Conservation (phyloP, 2,329 filamentous ascomycete species). For the Pseudodiploospora longispora region DNA sequence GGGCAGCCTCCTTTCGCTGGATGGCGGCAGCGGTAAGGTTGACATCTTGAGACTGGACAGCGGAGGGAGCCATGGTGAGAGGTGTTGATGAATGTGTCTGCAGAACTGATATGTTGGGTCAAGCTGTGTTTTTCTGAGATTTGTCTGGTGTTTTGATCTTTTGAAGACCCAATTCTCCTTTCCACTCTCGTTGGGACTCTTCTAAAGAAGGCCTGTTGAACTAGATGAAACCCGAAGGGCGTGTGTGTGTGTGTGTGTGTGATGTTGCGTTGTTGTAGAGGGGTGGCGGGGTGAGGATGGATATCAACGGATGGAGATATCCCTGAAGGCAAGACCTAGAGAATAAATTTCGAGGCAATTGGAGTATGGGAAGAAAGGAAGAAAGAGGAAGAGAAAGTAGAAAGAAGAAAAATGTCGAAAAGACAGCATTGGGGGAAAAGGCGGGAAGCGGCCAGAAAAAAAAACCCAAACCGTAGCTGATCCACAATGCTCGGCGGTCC, state of each 20-base stretch:
- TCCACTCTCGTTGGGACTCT: too few relatives aligned
- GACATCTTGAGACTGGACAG: slow-evolving; percentile 36
- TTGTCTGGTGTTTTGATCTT: too few relatives aligned
- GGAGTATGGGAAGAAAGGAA: not conserved
- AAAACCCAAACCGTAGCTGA: not conserved
- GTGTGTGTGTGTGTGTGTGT: too few relatives aligned
- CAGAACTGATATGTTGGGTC: not conserved
- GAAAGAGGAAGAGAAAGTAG: not conserved
- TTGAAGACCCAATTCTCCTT: too few relatives aligned
- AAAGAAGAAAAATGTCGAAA: not conserved
- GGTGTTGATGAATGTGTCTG: not conserved
- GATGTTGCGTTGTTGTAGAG: too few relatives aligned
- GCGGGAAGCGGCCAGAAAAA: not conserved
- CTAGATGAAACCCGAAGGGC: too few relatives aligned
- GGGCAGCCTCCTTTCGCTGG: slow-evolving; percentile 37
- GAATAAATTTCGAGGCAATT: not conserved
- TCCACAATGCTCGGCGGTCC: too few relatives aligned
- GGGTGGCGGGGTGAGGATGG: too few relatives aligned
- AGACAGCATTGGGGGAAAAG: too few relatives aligned
- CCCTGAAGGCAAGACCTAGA: not conserved
- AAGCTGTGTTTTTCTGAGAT: not conserved
- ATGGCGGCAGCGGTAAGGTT: slow-evolving; percentile 46
- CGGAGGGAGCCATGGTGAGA: slow-evolving; percentile 40
- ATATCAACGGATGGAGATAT: too few relatives aligned
- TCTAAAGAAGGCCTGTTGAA: too few relatives aligned